These are phyloP conservation scores for Crepidotus variabilis DNA, from an alignment of 768 basidiomycete species.

Conservation along the genomic window DNA sequence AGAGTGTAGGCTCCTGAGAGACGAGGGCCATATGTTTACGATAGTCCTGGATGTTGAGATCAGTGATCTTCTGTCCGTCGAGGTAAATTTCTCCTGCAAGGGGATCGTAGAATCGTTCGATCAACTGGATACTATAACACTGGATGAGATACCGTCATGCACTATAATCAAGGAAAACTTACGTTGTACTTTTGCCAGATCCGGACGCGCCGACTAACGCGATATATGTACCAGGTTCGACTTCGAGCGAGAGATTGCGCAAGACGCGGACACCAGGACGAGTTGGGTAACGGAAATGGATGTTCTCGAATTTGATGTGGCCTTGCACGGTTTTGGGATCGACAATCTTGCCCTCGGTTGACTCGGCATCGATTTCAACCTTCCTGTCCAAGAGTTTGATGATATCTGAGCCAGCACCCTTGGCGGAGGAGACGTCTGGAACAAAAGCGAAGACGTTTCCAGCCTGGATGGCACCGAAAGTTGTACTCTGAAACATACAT, in stretches of 20 bases:
- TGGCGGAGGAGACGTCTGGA: slow-evolving; percentile 85
- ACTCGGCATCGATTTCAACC: slow-evolving; percentile 81
- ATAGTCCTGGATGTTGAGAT: slow-evolving; percentile 83
- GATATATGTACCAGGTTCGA: slow-evolving; percentile 76
- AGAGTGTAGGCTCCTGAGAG: slow-evolving; percentile 88
- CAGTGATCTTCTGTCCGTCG: slow-evolving; percentile 71
- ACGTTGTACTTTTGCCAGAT: slow-evolving; percentile 82
- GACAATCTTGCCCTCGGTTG: slow-evolving; percentile 54
- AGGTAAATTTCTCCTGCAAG: slow-evolving; percentile 70
- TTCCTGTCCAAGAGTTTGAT: slow-evolving; percentile 69
- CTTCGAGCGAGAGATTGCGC: slow-evolving; percentile 66
- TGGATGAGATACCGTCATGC: slow-evolving; percentile 8
- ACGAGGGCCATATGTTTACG: slow-evolving; percentile 86
- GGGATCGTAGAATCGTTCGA: slow-evolving; percentile 85
- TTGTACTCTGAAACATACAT: slow-evolving; percentile 46
- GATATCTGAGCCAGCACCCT: slow-evolving; percentile 71
- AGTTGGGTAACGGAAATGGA: slow-evolving; percentile 90
- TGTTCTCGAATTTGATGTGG: slow-evolving; percentile 71
- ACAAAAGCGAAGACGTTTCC: slow-evolving; percentile 84
- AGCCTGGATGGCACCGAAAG: slow-evolving; percentile 83
- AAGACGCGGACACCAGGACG: slow-evolving; percentile 81
- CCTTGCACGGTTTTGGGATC: slow-evolving; percentile 44
- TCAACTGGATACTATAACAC: slow-evolving; percentile 61
- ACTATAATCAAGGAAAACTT: slow-evolving; percentile 21
- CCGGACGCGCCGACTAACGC: slow-evolving; percentile 82